Evolutionary conservation across 2,329 filamentous ascomycete species (phyloP), one percentile per base, ranked within the genome.

Genomic region (Talaromyces atroroseus): DNA sequence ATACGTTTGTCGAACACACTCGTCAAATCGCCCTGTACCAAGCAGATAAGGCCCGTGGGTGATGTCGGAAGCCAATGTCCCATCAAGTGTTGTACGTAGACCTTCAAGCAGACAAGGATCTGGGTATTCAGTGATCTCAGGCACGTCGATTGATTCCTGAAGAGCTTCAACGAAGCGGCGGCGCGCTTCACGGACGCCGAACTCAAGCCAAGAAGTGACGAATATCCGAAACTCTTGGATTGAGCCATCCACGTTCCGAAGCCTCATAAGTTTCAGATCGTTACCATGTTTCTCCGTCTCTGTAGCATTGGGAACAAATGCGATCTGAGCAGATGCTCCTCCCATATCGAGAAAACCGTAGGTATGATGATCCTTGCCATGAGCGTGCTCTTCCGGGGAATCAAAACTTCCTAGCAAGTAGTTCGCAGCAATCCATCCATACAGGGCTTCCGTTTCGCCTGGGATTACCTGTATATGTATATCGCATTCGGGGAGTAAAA

Each of bases 311-410:
- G 94, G 94, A 1, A 92, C 92, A 71, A 99, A 99, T 0, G 95
- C 94, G 66, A 99, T 97, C 74, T 99, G 94, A 16, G 94, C 92
- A 0, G 92, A 97, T 24, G 94, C 94, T 52, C 94, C 94, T 50
- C 94, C 94, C 95, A 99, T 99, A 69, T 99, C 94, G 59, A 99
- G 77, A 67, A 99, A 99, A 0, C 94, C 94, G 71, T 97, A 99
- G 0, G 94, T 99, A 67, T 92, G 89, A 69, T 97, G 94, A 24
- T 82, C 84, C 62, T 95, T 91, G 52, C 90, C 91, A 70, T 96
- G 90, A 53, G 83, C 77, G 65, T 96, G 89, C 14, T 84, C 75
- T 51, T 86, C 76, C 0, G 90, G 86, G 18, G 82, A 78, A 69
- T 97, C 89, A 65, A 99, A 97, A 3, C 91, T 90, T 26, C 91